Conservation (phyloP, 2,329 filamentous ascomycete species). For the Trichoderma oligosporum region DNA sequence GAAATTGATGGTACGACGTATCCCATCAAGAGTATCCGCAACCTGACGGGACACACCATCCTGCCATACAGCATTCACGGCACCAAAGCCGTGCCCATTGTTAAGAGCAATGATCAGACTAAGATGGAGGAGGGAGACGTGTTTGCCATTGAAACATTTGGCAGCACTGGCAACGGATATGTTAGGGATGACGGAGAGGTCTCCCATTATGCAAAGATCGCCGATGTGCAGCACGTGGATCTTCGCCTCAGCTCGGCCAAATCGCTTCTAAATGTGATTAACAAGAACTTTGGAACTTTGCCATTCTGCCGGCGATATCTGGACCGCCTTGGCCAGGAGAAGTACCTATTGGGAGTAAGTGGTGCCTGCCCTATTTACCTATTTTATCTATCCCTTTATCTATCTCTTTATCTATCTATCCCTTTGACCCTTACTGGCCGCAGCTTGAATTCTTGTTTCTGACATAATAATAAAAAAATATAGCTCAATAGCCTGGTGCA, state of each 20-base stretch:
- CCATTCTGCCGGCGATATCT: conserved; percentile 89
- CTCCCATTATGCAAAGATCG: conserved; percentile 78
- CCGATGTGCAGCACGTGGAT: conserved; percentile 70
- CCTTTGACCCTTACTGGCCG: conserved; percentile 19
- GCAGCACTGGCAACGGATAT: conserved; percentile 85
- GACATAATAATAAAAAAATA: background rate
- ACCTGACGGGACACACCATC: conserved; percentile 87
- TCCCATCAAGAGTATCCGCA: conserved; percentile 80
- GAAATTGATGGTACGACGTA: conserved; percentile 75
- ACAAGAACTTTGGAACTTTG: conserved; percentile 92
- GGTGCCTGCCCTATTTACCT: background rate
- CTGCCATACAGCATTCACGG: conserved; percentile 87
- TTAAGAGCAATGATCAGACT: conserved; percentile 80
- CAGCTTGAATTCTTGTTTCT: background rate
- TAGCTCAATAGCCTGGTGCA: conserved; percentile 82
- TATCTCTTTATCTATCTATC: too few relatives aligned
- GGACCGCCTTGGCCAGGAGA: conserved; percentile 89
- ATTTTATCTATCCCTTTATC: too few relatives aligned
- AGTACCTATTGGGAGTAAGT: conserved; percentile 82
- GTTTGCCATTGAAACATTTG: conserved; percentile 95
- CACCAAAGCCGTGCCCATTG: conserved; percentile 88
- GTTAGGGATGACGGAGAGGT: conserved; percentile 85
- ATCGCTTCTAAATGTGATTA: conserved; percentile 80
- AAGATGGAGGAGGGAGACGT: conserved; percentile 98
- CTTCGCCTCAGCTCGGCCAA: conserved; percentile 79